Percentiles rank a stretch among this genome's conserved stretches.
Evolutionary conservation across 768 basidiomycete species (phyloP).

Genomic region (Hydnum rufescens): DNA sequence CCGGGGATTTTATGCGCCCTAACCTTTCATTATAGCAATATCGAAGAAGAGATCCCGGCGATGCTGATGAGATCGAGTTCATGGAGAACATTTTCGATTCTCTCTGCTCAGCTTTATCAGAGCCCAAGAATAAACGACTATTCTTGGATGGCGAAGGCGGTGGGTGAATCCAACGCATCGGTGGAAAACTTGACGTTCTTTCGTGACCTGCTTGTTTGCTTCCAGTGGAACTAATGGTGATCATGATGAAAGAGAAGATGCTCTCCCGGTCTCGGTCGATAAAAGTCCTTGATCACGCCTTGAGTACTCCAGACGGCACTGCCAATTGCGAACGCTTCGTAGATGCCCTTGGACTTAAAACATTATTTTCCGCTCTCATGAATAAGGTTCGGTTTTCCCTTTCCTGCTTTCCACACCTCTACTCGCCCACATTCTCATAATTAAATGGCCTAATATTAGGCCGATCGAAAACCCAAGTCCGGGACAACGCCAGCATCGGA

Average conservation of each 20-base stretch:
- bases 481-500: constrained; percentile 38
- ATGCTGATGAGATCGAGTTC: constrained; percentile 85
- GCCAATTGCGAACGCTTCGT: constrained; percentile 67
- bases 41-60: constrained; percentile 61
- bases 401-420: constrained; percentile 4
- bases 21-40: constrained; percentile 40
- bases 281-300: constrained; percentile 79
- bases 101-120: constrained; percentile 67
- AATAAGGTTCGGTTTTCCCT: constrained; percentile 46
- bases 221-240: not conserved
- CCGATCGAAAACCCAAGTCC: constrained; percentile 48
- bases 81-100: constrained; percentile 95
- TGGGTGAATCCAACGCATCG: constrained; percentile 28
- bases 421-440: not conserved
- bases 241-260: constrained; percentile 45
- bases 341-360: constrained; percentile 73
- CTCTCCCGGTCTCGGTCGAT: constrained; percentile 67
- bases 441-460: not conserved
- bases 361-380: constrained; percentile 81
- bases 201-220: not conserved
- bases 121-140: constrained; percentile 53
- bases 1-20: constrained; percentile 8
- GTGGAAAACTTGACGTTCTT: constrained; percentile 3
- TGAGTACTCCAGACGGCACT: constrained; percentile 56
- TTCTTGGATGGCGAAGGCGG: constrained; percentile 87